A percentile compares a stretch with the other conserved stretches of the same genome.
Conservation (phyloP, 1,284 basidiomycete genomes). For the Butyriboletus appendiculatus region DNA sequence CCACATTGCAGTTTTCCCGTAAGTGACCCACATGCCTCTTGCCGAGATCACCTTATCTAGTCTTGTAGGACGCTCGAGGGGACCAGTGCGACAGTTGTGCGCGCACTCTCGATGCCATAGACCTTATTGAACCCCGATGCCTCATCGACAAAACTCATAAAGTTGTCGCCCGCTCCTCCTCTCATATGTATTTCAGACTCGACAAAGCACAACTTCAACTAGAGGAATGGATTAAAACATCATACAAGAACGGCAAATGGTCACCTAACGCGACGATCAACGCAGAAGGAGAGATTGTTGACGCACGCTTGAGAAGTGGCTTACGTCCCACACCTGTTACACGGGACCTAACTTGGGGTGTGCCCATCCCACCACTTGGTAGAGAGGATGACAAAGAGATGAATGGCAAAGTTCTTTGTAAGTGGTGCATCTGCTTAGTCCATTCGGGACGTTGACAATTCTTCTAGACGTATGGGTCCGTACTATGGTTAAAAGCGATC, state of each 20-base stretch:
- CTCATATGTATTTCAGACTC: slow-evolving; percentile 94
- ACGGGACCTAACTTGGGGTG: slow-evolving; percentile 95
- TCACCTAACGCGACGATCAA: slow-evolving; percentile 91
- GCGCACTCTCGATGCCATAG: slow-evolving; percentile 90
- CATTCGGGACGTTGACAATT: slow-evolving; percentile 4
- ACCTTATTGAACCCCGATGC: slow-evolving; percentile 95
- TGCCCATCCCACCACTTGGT: slow-evolving; percentile 82
- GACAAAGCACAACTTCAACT: slow-evolving; percentile 83
- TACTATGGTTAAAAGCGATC: slow-evolving; percentile 5
- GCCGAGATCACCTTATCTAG: background rate
- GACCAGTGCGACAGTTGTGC: slow-evolving; percentile 98
- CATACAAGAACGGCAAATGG: slow-evolving; percentile 87
- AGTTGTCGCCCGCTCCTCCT: slow-evolving; percentile 75
- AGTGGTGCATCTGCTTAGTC: slow-evolving; percentile 35
- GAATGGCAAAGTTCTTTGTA: slow-evolving; percentile 96
- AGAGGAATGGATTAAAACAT: slow-evolving; percentile 87
- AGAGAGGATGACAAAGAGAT: slow-evolving; percentile 79
- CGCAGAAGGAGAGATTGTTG: slow-evolving; percentile 84
- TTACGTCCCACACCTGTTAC: slow-evolving; percentile 91
- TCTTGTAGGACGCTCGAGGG: slow-evolving; percentile 85
- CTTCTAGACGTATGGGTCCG: slow-evolving; percentile 80
- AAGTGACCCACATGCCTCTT: slow-evolving; percentile 18
- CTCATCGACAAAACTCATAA: slow-evolving; percentile 83
- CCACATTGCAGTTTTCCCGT: slow-evolving; percentile 88
- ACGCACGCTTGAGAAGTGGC: slow-evolving; percentile 87